Base-by-base conservation (phyloP, 768 basidiomycete species). In the Rickenella mellea region DNA sequence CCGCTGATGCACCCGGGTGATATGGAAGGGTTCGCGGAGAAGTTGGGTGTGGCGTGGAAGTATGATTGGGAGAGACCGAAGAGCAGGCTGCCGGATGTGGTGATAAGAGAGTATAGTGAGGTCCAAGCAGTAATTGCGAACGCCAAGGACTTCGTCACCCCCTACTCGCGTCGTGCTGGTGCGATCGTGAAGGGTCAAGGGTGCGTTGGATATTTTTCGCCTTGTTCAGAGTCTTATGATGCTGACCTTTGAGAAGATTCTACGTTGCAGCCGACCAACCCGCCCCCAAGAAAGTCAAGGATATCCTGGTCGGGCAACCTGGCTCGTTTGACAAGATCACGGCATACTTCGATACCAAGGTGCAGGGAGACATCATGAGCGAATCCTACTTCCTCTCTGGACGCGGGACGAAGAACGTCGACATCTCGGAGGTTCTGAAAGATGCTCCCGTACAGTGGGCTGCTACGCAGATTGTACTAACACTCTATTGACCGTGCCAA, bases 1-100 rank as follows among this genome's bases (percentile, higher is more conserved):
- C 83, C 88, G n/a, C 67, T 90, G 32, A 80, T 89, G 78, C 83
- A 80, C 0, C 88, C 87, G 3, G 64, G 69, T 0, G 57, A 76
- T 2, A 88, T 89, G 85, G 62, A 73, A 45, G 60, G 52, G 1
- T 57, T 78, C 54, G 62, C 89, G 42, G 66, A 55, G 40, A 73
- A 83, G 25, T 52, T 88, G 27, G 70, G 71, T 29, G 61, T 73
- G 19, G 43, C 63, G 14, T 65, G 73, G 21, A 59, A 71, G 35
- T 90, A 89, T 48, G 68, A 76, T 44, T 38, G 79, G 17, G 55
- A 57, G 25, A 66, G 76, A 25, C 83, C 86, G 0, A 60, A 51
- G 25, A 44, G 51, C 5, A 51, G 52, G 12, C 39, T 43, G 0
- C 37, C 55, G 1, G 40, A 59, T 4, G 53, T 59, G n/a, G 53